Conservation (phyloP, 768 basidiomycete genomes). For the Tricholoma flavovirens region DNA sequence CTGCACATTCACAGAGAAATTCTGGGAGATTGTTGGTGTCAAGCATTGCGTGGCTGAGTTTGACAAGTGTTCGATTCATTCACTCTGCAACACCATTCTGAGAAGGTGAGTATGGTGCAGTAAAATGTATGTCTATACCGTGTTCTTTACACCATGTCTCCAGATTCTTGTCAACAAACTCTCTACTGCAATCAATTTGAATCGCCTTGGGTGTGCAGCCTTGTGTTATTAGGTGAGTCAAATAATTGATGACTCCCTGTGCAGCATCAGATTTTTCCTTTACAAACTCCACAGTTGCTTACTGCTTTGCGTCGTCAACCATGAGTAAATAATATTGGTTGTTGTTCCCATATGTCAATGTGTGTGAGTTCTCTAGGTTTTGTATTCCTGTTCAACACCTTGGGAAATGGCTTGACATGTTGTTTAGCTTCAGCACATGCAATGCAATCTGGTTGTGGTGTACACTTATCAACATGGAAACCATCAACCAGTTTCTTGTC, state of each 20-base stretch:
- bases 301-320: too few species aligned
- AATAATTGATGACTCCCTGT: neutral
- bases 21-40: conserved; percentile 5
- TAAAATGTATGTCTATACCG: conserved; percentile 18
- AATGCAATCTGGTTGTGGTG: too few species aligned
- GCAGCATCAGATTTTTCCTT: conserved; percentile 1
- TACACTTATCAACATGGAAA: too few species aligned
- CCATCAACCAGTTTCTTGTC: too few species aligned
- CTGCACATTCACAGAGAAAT: neutral
- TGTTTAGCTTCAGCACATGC: too few species aligned
- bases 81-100: conserved; percentile 31
- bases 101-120: too few species aligned
- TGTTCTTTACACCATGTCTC: conserved; percentile 1
- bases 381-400: too few species aligned
- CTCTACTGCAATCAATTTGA: neutral
- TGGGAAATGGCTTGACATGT: too few species aligned
- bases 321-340: too few species aligned
- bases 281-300: neutral
- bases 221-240: too few species aligned
- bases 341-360: too few species aligned
- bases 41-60: conserved; percentile 2
- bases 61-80: conserved; percentile 19
- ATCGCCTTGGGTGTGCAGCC: neutral
- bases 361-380: too few species aligned
- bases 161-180: neutral